A percentile compares a stretch with the other conserved stretches of the same genome.
These are phyloP conservation scores for Zangia roseola DNA, from an alignment of 768 basidiomycete genomes.

Conservation along the genomic window DNA sequence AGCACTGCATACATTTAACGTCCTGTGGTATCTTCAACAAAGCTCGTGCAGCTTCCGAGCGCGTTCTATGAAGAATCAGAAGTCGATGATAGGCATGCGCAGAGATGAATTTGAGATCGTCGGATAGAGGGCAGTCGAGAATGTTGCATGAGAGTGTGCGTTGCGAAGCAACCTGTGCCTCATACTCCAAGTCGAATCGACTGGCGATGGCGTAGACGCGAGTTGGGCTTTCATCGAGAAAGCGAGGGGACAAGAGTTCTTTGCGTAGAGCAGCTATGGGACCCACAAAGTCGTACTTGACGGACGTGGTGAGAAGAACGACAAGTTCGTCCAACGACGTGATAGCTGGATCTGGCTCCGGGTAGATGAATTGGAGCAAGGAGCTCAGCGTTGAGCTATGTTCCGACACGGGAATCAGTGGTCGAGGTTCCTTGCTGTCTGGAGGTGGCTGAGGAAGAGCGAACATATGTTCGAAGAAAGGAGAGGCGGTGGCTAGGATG, in stretches of 20 bases:
- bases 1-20: conserved; percentile 69
- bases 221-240: conserved; percentile 47
- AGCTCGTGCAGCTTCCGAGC: conserved; percentile 47
- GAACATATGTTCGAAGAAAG: conserved; percentile 71
- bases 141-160: conserved; percentile 54
- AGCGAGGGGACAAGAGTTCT: conserved; percentile 49
- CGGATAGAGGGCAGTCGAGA: conserved; percentile 54
- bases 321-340: conserved; percentile 53
- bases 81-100: conserved; percentile 70
- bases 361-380: conserved; percentile 63
- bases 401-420: conserved; percentile 59
- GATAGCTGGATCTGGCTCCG: conserved; percentile 53
- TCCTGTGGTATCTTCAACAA: conserved; percentile 47
- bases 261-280: conserved; percentile 49
- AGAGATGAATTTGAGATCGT: conserved; percentile 63
- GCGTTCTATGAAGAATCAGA: conserved; percentile 55
- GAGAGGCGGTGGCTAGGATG: conserved; percentile 61
- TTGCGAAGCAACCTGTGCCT: conserved; percentile 58
- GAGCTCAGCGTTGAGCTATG: conserved; percentile 40
- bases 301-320: conserved; percentile 48
- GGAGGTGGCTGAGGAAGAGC: conserved; percentile 52
- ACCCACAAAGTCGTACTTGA: conserved; percentile 61
- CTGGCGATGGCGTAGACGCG: conserved; percentile 73
- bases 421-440: conserved; percentile 28
- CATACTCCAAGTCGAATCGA: conserved; percentile 61